Conservation (phyloP, 1,284 basidiomycete species). For the Puccinia brachypodii region DNA sequence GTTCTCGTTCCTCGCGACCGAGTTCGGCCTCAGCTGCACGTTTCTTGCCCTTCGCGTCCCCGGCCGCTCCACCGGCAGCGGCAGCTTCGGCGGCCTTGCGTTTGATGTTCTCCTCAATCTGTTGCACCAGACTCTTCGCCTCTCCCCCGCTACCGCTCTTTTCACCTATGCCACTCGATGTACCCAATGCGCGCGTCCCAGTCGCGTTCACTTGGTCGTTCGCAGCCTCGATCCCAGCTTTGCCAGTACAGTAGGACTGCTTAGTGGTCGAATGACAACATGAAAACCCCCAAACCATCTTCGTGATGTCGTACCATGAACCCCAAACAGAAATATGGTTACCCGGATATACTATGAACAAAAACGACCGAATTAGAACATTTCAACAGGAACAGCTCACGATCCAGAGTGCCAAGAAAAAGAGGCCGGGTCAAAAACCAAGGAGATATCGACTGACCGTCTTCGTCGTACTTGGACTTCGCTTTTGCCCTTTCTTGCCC, state of each 20-base stretch:
- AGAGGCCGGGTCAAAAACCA: too few relatives aligned
- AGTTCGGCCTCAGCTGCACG: slow-evolving; percentile 43
- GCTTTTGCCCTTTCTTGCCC: slow-evolving; percentile 83
- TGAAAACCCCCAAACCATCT: slow-evolving; percentile 82
- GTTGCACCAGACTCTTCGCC: slow-evolving; percentile 57
- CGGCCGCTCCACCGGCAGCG: background rate
- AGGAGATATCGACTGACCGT: slow-evolving; percentile 66
- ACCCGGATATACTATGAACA: slow-evolving; percentile 74
- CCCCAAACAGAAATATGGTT: slow-evolving; percentile 96
- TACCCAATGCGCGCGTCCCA: slow-evolving; percentile 64
- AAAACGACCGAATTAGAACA: background rate
- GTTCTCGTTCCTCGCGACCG: slow-evolving; percentile 53
- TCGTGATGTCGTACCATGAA: slow-evolving; percentile 78
- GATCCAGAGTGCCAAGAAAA: too few relatives aligned
- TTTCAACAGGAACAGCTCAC: background rate
- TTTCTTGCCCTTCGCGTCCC: slow-evolving; percentile 37
- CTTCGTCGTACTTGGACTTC: slow-evolving; percentile 89
- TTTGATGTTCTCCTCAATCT: slow-evolving; percentile 55
- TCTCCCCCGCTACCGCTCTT: background rate
- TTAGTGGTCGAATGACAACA: slow-evolving; percentile 89
- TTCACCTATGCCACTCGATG: slow-evolving; percentile 52
- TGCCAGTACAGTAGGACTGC: slow-evolving; percentile 87
- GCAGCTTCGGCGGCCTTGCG: slow-evolving; percentile 46
- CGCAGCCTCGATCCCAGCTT: slow-evolving; percentile 76
- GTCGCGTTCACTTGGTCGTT: slow-evolving; percentile 66